Conservation (phyloP, 2,329 filamentous ascomycete genomes). For the Waltergamsia citrina region DNA sequence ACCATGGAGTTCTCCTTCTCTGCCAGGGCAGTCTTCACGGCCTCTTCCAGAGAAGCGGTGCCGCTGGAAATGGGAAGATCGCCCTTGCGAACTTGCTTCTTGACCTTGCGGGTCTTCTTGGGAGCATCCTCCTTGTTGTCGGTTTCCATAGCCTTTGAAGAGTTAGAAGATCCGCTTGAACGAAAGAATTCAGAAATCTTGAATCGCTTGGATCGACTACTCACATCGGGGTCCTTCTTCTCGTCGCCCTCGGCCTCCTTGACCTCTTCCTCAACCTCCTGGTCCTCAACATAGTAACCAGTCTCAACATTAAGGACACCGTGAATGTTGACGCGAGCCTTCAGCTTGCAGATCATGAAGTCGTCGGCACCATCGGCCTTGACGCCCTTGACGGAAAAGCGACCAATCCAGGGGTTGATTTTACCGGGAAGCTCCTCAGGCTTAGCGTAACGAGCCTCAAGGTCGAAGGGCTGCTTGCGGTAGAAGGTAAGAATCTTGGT, state of each 20-base stretch:
- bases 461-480: constrained; percentile 92
- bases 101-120: constrained; percentile 93
- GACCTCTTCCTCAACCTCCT: constrained; percentile 91
- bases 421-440: constrained; percentile 82
- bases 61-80: constrained; percentile 81
- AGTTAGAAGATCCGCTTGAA: constrained; percentile 4
- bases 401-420: constrained; percentile 88
- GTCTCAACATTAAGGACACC: constrained; percentile 94
- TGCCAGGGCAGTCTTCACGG: constrained; percentile 53
- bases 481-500: constrained; percentile 99
- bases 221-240: constrained; percentile 65
- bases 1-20: constrained; percentile 89
- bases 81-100: constrained; percentile 98
- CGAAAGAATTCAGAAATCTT: constrained; percentile 2
- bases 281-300: constrained; percentile 96
- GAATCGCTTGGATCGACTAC: too few relatives aligned
- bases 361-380: constrained; percentile 89
- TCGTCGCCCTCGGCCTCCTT: constrained; percentile 37
- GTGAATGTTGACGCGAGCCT: constrained; percentile 93
- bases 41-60: constrained; percentile 68
- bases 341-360: constrained; percentile 99
- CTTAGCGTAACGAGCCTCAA: constrained; percentile 89
- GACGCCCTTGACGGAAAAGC: constrained; percentile 96
- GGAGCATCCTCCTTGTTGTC: constrained; percentile 58
- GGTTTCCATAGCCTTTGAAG: constrained; percentile 72